These are phyloP conservation scores for Dacryopinax primogenitus DNA, from an alignment of 768 basidiomycete species.

Conservation along the genomic window DNA sequence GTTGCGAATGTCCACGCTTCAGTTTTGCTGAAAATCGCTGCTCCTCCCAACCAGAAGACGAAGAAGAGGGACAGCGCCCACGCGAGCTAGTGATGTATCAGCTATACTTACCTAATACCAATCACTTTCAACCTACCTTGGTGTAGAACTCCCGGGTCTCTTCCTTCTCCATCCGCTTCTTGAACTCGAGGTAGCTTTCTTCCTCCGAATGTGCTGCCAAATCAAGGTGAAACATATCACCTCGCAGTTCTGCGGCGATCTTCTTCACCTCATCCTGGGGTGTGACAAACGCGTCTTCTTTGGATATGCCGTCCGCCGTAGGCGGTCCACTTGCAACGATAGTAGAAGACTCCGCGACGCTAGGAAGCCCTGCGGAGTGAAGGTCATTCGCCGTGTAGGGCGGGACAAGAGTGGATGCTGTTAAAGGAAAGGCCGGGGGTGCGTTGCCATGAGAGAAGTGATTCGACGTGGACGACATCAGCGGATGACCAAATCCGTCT, in stretches of 20 bases:
- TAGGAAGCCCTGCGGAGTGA: background rate
- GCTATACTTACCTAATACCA: background rate
- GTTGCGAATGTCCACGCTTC: conserved; percentile 54
- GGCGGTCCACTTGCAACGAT: background rate
- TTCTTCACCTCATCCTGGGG: background rate
- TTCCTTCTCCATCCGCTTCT: conserved; percentile 22
- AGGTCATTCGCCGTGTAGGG: background rate
- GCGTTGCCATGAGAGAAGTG: background rate
- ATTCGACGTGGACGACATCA: background rate
- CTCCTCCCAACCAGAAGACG: conserved; percentile 65
- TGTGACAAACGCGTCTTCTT: background rate
- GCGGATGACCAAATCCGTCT: background rate
- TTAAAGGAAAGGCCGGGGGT: background rate
- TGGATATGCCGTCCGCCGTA: background rate
- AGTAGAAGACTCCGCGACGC: background rate
- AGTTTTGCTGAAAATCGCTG: conserved; percentile 51
- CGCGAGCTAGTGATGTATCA: background rate
- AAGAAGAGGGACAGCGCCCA: conserved; percentile 52
- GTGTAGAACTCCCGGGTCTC: conserved; percentile 41
- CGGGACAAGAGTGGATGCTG: background rate
- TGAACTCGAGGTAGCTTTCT: conserved; percentile 21
- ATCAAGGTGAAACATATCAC: background rate
- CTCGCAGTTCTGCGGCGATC: background rate
- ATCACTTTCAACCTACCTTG: conserved; percentile 31
- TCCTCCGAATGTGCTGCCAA: background rate